Base-by-base conservation (phyloP, 2,329 filamentous ascomycete species). In the Alternaria novae-zelandiae region DNA sequence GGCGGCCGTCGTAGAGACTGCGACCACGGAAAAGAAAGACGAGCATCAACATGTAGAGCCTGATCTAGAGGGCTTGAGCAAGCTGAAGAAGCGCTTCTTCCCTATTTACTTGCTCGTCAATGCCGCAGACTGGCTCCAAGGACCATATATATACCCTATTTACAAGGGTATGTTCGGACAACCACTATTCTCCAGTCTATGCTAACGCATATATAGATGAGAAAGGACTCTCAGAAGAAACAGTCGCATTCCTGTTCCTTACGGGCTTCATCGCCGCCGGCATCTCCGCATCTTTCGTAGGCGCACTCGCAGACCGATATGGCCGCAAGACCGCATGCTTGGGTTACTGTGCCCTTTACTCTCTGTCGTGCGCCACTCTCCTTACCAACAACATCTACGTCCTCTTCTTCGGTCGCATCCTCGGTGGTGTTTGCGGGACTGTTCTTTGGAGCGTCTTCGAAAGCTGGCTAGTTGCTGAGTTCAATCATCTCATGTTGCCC, bases 381-480 rank as follows among this genome's bases (percentile, higher is more conserved):
- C 76, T 88, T 26, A 81, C 82, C 53, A 78, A 83, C 25, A 78
- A 81, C 61, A 78, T 84, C 13, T 73, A 73, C 12, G 25, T 86
- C 11, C 78, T 90, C 6, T 84, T 88, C 57, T 58, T 82, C 1
- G 87, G 87, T 12, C 81, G 87, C 53, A 74, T 86, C 1, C 80
- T 88, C 5, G 86, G 86, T 21, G 87, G 87, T 0, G 63, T 89
- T 49, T 84, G 83, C 26, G 86, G 86, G 32, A 87, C 86, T 25
- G 74, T 89, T 44, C 80, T 89, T 28, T 89, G 86, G 79, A 87
- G 83, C 46, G 85, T 84, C 6, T 88, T 89, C 66, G 87, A 89
- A 74, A 86, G 85, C 68, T 89, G 87, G 87, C 86, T 89, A 81
- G 83, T 89, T 26, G 83, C 85, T 50, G 86, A 89, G 69, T 89